Percentiles rank a stretch among this genome's conserved stretches.
These are phyloP conservation scores for Inonotus hispidus DNA, from an alignment of 1,284 basidiomycete genomes.

Conservation along the genomic window DNA sequence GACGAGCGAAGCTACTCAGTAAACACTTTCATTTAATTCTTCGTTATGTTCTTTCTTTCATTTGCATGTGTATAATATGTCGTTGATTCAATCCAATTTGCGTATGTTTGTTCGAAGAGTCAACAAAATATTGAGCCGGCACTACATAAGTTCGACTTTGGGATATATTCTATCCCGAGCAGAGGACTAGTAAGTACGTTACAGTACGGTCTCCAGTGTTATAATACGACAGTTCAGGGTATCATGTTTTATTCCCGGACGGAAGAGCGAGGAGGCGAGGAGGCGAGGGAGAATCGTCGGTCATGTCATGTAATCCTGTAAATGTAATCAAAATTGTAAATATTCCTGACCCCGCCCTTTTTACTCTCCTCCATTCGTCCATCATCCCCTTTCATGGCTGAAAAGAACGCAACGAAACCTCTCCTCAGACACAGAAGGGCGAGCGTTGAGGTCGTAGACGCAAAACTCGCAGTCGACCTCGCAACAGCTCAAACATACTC, in stretches of 20 bases:
- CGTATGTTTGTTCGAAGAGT: too few relatives aligned
- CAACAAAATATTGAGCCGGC: too few relatives aligned
- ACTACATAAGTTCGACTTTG: too few relatives aligned
- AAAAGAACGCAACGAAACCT: neutral
- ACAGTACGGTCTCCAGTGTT: too few relatives aligned
- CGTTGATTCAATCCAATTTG: neutral
- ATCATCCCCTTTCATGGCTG: neutral
- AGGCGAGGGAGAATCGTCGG: too few relatives aligned
- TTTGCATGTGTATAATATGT: neutral
- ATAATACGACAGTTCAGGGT: too few relatives aligned
- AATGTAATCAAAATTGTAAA: neutral
- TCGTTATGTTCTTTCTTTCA: neutral
- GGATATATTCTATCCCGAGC: too few relatives aligned
- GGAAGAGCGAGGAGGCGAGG: too few relatives aligned
- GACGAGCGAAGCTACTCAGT: conserved; percentile 3
- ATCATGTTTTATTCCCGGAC: too few relatives aligned
- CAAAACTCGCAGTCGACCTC: conserved; percentile 74
- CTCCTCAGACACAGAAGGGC: conserved; percentile 3
- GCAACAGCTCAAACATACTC: conserved; percentile 79
- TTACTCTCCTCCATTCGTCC: neutral
- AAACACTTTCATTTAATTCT: neutral
- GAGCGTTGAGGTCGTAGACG: conserved; percentile 67
- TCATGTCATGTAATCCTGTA: neutral
- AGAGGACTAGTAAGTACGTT: too few relatives aligned
- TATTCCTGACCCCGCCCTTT: neutral